Evolutionary conservation across 768 basidiomycete species (phyloP).

Genomic region (Mrakia frigida): DNA sequence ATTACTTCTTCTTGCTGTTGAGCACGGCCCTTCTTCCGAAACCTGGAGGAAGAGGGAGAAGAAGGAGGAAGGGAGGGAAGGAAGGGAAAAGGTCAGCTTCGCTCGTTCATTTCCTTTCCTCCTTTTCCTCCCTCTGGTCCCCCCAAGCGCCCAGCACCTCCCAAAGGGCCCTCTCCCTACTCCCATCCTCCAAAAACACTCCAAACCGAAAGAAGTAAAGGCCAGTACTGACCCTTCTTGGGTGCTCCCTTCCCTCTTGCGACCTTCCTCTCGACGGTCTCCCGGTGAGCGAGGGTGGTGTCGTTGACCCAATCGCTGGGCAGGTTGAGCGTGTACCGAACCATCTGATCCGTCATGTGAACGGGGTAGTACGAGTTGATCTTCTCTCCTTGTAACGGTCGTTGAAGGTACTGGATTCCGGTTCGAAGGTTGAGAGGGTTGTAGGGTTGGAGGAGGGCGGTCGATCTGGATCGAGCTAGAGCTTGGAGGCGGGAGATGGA

Average conservation of each 20-base stretch:
- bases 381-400: conserved; percentile 13
- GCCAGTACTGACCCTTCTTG: conserved; percentile 19
- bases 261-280: background rate
- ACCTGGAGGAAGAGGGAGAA: background rate
- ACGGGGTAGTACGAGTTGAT: conserved; percentile 23
- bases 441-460: conserved; percentile 29
- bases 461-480: conserved; percentile 25
- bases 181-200: too few species aligned
- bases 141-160: background rate
- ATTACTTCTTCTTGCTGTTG: conserved; percentile 5
- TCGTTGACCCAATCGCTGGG: background rate
- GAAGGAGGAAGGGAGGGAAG: background rate
- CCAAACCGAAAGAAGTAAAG: background rate
- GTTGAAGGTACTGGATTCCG: conserved; percentile 25
- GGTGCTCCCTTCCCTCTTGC: conserved; percentile 26
- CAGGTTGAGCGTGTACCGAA: conserved; percentile 10
- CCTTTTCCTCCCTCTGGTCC: background rate
- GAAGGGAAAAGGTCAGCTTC: background rate
- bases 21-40: conserved; percentile 8
- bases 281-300: background rate
- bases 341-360: conserved; percentile 13
- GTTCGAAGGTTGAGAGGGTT: conserved; percentile 32
- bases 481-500: conserved; percentile 11
- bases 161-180: too few species aligned
- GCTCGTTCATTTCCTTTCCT: background rate